Evolutionary conservation across 2,329 filamentous ascomycete species (phyloP).

Genomic region (Aspergillus sp.): DNA sequence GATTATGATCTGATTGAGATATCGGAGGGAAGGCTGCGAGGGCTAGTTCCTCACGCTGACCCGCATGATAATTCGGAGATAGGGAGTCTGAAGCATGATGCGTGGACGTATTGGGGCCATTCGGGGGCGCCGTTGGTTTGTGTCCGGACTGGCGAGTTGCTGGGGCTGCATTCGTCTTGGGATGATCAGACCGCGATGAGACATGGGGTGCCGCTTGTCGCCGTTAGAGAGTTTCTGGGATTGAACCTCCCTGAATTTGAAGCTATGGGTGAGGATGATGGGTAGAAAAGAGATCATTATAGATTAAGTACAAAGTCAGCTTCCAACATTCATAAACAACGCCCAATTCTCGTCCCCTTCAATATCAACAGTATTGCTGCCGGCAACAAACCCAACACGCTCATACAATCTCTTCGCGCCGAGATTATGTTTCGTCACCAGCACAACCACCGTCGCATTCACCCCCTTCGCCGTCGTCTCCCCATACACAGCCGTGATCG

Average conservation of each 20-base stretch:
- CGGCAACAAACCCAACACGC: not conserved
- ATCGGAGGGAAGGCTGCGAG: not conserved
- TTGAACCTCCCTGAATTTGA: not conserved
- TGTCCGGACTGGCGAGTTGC: conserved; percentile 37
- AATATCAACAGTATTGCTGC: not conserved
- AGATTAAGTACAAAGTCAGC: not conserved
- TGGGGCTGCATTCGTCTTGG: conserved; percentile 57
- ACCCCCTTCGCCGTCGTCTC: not conserved
- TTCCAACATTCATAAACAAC: not conserved
- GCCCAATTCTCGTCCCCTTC: not conserved
- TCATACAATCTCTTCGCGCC: not conserved
- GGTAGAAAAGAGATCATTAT: not conserved
- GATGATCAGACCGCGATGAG: conserved; percentile 54
- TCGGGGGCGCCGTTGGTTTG: conserved; percentile 53
- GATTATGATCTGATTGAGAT: conserved; percentile 9
- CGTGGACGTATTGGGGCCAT: conserved; percentile 61
- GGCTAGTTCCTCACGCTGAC: conserved; percentile 32
- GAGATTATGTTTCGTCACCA: not conserved
- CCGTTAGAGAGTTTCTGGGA: conserved; percentile 43
- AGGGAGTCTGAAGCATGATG: conserved; percentile 53
- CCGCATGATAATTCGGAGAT: conserved; percentile 54
- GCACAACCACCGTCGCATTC: not conserved
- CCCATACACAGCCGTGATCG: not conserved
- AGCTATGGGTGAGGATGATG: too few species aligned
- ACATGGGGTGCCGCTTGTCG: conserved; percentile 49